Evolutionary conservation across 768 basidiomycete species (phyloP).

Genomic region (Kwoniella mangroviensis): DNA sequence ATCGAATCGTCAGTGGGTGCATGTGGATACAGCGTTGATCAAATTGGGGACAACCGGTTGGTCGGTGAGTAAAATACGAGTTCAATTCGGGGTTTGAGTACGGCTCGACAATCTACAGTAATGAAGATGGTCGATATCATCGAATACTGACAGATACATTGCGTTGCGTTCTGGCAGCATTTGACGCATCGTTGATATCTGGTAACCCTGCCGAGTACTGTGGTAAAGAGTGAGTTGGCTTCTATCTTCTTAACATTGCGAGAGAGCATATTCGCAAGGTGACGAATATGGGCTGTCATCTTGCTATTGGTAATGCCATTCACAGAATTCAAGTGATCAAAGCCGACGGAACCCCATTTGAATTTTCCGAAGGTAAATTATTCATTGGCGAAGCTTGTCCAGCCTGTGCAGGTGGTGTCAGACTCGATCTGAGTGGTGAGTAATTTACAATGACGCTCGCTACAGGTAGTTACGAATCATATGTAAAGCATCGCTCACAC

Average conservation of each 20-base stretch:
- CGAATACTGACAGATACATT: too few species aligned
- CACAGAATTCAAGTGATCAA: slow-evolving; percentile 17
- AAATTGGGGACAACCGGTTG: background rate
- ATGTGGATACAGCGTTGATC: background rate
- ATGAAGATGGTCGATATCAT: too few species aligned
- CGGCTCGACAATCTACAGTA: too few species aligned
- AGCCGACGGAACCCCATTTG: slow-evolving; percentile 2
- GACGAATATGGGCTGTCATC: too few species aligned
- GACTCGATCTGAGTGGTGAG: slow-evolving; percentile 21
- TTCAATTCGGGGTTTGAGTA: background rate
- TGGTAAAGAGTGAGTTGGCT: slow-evolving; percentile 21
- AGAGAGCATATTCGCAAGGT: too few species aligned
- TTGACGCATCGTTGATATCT: background rate
- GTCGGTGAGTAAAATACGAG: background rate
- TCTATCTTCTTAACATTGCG: too few species aligned
- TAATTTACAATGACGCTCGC: background rate
- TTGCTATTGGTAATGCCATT: too few species aligned
- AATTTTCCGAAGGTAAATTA: slow-evolving; percentile 16
- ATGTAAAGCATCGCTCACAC: too few species aligned
- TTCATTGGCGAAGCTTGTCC: slow-evolving; percentile 23
- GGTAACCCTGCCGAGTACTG: background rate
- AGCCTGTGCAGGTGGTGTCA: background rate
- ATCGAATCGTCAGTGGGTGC: background rate
- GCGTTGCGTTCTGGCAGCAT: background rate
- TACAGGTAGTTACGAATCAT: too few species aligned